Percentiles rank a stretch among this genome's conserved stretches.
Evolutionary conservation across 805 yeast species (phyloP).

Genomic region (Ogataea paraovalis): DNA sequence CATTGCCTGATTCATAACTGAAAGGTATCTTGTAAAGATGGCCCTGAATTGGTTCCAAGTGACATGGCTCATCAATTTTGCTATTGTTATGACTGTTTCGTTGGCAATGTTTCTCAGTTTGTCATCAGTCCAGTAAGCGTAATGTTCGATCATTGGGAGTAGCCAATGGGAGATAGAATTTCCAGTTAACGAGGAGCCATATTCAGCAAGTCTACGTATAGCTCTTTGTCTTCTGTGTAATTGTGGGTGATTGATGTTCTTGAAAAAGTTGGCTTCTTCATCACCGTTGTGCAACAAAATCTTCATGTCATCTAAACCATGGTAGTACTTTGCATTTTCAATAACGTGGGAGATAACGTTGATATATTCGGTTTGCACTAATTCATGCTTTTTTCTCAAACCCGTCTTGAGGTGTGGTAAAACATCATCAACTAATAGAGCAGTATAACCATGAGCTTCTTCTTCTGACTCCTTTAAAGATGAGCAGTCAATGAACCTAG

Average conservation of each 20-base stretch:
- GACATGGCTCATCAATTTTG: conserved; percentile 51
- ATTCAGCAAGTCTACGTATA: conserved; percentile 54
- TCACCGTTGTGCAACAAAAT: conserved; percentile 60
- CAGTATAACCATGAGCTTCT: conserved; percentile 30
- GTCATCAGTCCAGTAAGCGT: conserved; percentile 57
- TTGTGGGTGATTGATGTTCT: conserved; percentile 78
- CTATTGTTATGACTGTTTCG: conserved; percentile 63
- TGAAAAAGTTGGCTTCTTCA: conserved; percentile 65
- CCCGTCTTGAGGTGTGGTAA: conserved; percentile 69
- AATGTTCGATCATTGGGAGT: conserved; percentile 81
- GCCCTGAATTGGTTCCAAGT: conserved; percentile 82
- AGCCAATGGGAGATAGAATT: conserved; percentile 71
- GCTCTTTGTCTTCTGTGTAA: conserved; percentile 84
- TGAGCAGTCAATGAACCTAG: conserved; percentile 59
- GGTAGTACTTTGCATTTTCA: conserved; percentile 35
- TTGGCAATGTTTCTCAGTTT: conserved; percentile 57
- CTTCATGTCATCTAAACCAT: conserved; percentile 63
- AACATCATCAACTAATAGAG: conserved; percentile 47
- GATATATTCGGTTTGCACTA: conserved; percentile 68
- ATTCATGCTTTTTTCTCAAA: conserved; percentile 55
- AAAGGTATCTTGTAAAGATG: conserved; percentile 61
- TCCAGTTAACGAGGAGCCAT: conserved; percentile 43
- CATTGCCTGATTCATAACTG: conserved; percentile 20
- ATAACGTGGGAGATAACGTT: conserved; percentile 63
- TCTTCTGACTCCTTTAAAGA: conserved; percentile 29